phyloP scores from a whole-genome alignment of 192 early-diverging fungal species.

The Linnemannia zychae region DNA sequence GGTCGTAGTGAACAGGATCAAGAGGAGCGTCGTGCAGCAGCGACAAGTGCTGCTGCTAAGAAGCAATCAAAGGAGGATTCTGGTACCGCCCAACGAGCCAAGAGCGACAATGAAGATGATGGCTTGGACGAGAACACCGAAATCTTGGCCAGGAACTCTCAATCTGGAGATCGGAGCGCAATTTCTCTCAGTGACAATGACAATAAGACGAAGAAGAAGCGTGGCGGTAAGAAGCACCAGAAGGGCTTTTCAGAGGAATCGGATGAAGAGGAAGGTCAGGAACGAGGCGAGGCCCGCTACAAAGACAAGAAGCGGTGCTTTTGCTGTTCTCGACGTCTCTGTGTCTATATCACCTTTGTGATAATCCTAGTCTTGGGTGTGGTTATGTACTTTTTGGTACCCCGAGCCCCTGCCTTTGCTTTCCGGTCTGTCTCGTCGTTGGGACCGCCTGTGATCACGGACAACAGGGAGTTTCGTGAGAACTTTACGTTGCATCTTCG shows the following conservation, averaged over 20 bases:
- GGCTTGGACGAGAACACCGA: conserved; percentile 34
- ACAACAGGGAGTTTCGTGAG: conserved; percentile 18
- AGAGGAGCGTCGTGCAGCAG: background rate
- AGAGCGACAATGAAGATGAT: conserved; percentile 10
- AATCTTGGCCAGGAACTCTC: conserved; percentile 15
- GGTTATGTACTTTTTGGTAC: conserved; percentile 38
- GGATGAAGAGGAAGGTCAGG: conserved; percentile 51
- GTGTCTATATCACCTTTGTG: conserved; percentile 44
- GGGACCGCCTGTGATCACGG: conserved; percentile 29
- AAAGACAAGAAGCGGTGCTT: conserved; percentile 38
- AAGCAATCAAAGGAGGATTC: background rate
- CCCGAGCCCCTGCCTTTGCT: conserved; percentile 28
- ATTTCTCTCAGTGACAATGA: background rate
- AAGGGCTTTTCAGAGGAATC: conserved; percentile 15
- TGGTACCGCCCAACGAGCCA: background rate
- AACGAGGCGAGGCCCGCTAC: conserved; percentile 22
- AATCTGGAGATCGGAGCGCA: conserved; percentile 4
- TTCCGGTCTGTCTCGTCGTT: conserved; percentile 23
- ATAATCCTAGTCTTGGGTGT: conserved; percentile 15
- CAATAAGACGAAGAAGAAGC: conserved; percentile 5
- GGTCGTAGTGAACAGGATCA: background rate
- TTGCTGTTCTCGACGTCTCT: conserved; percentile 36
- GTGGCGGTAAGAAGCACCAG: background rate
- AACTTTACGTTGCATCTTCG: conserved; percentile 35
- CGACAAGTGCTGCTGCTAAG: background rate